phyloP scores from a whole-genome alignment of 1,139 yeast species.

The Scheffersomyces parashehatae region DNA sequence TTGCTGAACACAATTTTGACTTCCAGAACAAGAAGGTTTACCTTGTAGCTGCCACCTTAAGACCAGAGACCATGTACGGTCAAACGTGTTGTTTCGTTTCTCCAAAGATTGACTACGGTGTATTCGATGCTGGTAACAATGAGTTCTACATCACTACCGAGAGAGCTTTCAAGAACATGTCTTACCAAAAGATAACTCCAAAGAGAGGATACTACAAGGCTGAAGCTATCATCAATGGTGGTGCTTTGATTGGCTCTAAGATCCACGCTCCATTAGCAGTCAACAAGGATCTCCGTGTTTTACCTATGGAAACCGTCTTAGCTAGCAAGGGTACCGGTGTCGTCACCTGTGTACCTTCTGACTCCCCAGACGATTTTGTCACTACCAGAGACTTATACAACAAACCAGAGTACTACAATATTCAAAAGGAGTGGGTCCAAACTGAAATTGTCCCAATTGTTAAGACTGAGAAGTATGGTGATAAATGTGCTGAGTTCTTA shows the following conservation, averaged over 20 bases:
- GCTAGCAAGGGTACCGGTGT: constrained; percentile 98
- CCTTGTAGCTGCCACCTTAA: constrained; percentile 93
- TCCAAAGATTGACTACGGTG: constrained; percentile 89
- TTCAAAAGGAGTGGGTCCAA: constrained; percentile 84
- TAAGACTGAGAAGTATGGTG: constrained; percentile 83
- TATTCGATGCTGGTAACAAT: constrained; percentile 81
- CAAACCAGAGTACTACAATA: constrained; percentile 89
- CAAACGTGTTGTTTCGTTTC: constrained; percentile 98
- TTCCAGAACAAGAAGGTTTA: constrained; percentile 60
- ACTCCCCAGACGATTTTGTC: constrained; percentile 95
- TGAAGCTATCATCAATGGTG: constrained; percentile 63
- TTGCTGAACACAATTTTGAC: constrained; percentile 51
- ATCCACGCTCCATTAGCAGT: constrained; percentile 83
- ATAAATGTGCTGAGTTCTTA: constrained; percentile 80
- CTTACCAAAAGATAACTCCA: constrained; percentile 91
- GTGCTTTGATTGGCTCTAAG: constrained; percentile 77
- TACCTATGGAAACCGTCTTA: constrained; percentile 97
- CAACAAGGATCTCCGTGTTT: constrained; percentile 70
- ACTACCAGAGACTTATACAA: constrained; percentile 80
- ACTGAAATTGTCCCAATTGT: constrained; percentile 74
- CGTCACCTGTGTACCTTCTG: constrained; percentile 97
- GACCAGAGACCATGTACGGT: constrained; percentile 99
- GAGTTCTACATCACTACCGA: constrained; percentile 85
- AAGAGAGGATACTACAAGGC: constrained; percentile 76
- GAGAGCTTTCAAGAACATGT: constrained; percentile 98